phyloP scores from a whole-genome alignment of 768 basidiomycete species.

The Kwoniella europaea region DNA sequence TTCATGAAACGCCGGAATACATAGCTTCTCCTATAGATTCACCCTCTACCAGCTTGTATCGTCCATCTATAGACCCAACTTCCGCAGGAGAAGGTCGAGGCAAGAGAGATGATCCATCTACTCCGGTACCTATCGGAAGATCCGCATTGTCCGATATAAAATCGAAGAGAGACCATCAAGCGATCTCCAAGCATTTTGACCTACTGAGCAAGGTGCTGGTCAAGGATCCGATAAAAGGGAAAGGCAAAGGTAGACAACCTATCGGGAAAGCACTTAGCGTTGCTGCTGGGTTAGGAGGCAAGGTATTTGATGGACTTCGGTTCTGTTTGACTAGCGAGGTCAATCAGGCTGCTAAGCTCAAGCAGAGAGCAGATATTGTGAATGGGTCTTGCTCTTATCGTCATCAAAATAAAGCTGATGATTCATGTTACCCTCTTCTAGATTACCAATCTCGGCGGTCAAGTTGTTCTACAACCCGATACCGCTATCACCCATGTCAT shows the following conservation, averaged over 20 bases:
- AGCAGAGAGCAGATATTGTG: conserved; percentile 42
- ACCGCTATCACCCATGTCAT: conserved; percentile 51
- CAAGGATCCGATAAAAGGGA: neutral
- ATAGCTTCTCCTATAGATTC: conserved; percentile 42
- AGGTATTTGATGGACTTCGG: conserved; percentile 41
- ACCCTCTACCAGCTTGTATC: conserved; percentile 11
- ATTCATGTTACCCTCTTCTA: conserved; percentile 2
- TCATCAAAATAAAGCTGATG: neutral
- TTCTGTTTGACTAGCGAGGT: conserved; percentile 43
- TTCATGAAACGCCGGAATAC: conserved; percentile 20
- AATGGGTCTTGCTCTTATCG: conserved; percentile 17
- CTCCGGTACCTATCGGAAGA: conserved; percentile 42
- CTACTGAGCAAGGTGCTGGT: conserved; percentile 26
- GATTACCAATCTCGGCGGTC: conserved; percentile 42
- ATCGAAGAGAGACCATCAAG: conserved; percentile 35
- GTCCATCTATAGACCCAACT: neutral
- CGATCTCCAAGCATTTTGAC: conserved; percentile 41
- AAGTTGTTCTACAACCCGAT: conserved; percentile 41
- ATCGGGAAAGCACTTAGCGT: conserved; percentile 5
- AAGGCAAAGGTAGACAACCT: neutral
- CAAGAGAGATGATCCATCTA: conserved; percentile 33
- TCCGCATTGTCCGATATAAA: conserved; percentile 18
- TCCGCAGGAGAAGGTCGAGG: conserved; percentile 26
- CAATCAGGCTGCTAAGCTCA: conserved; percentile 29
- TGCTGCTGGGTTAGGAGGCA: conserved; percentile 25